phyloP scores from a whole-genome alignment of 495 filamentous ascomycete species.

The Aspergillus taichungensis region DNA sequence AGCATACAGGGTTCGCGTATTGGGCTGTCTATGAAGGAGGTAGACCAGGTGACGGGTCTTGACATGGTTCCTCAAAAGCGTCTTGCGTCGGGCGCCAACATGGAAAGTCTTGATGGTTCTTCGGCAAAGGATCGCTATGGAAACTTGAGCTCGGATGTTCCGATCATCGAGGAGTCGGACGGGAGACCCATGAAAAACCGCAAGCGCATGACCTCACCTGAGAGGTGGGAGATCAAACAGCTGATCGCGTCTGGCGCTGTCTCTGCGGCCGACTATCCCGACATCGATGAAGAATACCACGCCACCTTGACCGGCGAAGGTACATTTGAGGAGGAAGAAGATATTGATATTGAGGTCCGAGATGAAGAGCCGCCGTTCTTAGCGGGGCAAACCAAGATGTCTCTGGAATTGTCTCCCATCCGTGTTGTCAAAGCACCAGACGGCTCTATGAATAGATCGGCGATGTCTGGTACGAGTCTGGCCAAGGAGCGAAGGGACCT shows the following conservation, averaged over 20 bases:
- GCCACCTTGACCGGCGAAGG: conserved; percentile 78
- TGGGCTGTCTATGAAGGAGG: conserved; percentile 93
- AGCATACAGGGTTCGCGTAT: conserved; percentile 75
- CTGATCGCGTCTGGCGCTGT: conserved; percentile 90
- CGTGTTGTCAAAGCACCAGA: conserved; percentile 95
- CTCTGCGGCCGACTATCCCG: conserved; percentile 85
- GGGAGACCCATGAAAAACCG: conserved; percentile 50
- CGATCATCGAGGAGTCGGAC: conserved; percentile 56
- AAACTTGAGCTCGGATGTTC: conserved; percentile 46
- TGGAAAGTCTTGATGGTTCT: conserved; percentile 62
- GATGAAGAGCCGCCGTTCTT: conserved; percentile 97
- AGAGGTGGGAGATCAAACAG: conserved; percentile 95
- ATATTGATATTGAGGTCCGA: conserved; percentile 91
- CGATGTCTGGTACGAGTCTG: conserved; percentile 84
- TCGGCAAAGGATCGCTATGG: conserved; percentile 46
- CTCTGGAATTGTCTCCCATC: conserved; percentile 88
- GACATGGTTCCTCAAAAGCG: conserved; percentile 75
- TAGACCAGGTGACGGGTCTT: conserved; percentile 81
- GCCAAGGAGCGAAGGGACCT: conserved; percentile 87
- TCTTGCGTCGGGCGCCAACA: conserved; percentile 87
- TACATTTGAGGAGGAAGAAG: conserved; percentile 89
- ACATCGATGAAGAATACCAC: conserved; percentile 90
- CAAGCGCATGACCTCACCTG: conserved; percentile 91
- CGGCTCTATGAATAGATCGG: conserved; percentile 88
- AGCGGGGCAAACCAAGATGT: conserved; percentile 92